Evolutionary conservation across 495 filamentous ascomycete species (phyloP).

Genomic region (Collariella sp.): DNA sequence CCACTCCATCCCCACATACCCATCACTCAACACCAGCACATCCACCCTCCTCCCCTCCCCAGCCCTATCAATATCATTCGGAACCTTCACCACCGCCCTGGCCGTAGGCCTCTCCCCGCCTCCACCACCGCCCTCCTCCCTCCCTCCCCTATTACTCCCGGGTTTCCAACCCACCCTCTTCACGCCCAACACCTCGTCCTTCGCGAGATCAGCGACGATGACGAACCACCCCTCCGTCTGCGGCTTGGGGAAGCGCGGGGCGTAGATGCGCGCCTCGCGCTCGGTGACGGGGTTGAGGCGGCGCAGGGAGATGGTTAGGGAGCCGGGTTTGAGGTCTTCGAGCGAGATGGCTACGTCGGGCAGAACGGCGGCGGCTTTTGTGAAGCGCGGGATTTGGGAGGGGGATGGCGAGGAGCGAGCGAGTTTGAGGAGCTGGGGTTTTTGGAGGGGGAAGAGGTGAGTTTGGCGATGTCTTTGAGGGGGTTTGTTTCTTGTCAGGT

Average conservation of each 20-base stretch:
- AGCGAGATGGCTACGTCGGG: constrained; percentile 62
- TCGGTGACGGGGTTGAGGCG: constrained; percentile 57
- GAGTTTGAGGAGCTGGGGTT: constrained; percentile 36
- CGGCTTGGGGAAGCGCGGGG: constrained; percentile 84
- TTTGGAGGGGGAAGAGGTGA: constrained; percentile 12
- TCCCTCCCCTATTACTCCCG: constrained; percentile 8
- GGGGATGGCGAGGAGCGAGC: constrained; percentile 33
- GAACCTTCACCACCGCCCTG: constrained; percentile 55
- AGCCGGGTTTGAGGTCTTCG: constrained; percentile 48
- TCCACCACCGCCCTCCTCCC: constrained; percentile 14
- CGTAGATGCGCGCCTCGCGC: constrained; percentile 63
- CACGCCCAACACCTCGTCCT: constrained; percentile 72
- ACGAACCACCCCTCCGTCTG: constrained; percentile 94
- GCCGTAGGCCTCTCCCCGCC: constrained; percentile 35
- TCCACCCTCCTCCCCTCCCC: constrained; percentile 47
- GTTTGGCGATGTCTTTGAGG: not conserved
- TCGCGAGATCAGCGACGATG: constrained; percentile 53
- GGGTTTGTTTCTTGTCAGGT: not conserved
- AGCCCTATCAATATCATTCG: constrained; percentile 29
- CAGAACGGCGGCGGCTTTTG: constrained; percentile 51
- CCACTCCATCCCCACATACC: constrained; percentile 77
- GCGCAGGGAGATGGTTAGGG: constrained; percentile 53
- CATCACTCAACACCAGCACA: constrained; percentile 72
- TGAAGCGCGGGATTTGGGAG: constrained; percentile 35
- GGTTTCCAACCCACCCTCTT: constrained; percentile 72